A percentile compares a stretch with the other conserved stretches of the same genome.
Evolutionary conservation across 805 yeast species (phyloP).

Genomic region (Helenozyma baotianmanensis): DNA sequence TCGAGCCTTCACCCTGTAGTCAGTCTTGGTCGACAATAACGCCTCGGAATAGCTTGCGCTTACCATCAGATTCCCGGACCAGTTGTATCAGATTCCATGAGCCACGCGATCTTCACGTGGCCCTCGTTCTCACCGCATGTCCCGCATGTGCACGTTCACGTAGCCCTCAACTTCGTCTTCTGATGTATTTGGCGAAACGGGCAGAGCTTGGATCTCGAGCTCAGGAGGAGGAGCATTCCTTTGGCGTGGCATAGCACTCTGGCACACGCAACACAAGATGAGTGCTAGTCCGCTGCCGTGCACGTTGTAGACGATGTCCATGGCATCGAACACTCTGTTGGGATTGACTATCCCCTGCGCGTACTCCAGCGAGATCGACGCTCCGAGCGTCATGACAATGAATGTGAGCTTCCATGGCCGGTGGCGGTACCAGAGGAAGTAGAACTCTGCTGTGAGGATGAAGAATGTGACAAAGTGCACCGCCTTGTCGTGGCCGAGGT

Average conservation of each 20-base stretch:
- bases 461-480: conserved; percentile 47
- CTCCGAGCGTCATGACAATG: conserved; percentile 43
- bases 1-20: too few species aligned
- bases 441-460: conserved; percentile 45
- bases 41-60: too few species aligned
- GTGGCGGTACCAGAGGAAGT: conserved; percentile 37
- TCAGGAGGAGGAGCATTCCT: not conserved
- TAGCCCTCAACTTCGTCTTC: conserved; percentile 14
- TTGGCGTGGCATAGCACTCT: not conserved
- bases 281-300: conserved; percentile 29
- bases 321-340: conserved; percentile 42
- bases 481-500: conserved; percentile 46
- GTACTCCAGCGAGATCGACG: conserved; percentile 47
- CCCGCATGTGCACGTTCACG: conserved; percentile 19
- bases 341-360: conserved; percentile 45
- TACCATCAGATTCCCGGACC: too few species aligned
- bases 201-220: not conserved
- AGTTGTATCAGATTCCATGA: too few species aligned
- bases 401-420: conserved; percentile 24
- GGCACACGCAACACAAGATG: conserved; percentile 7
- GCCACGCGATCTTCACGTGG: too few species aligned
- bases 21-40: too few species aligned
- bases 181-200: not conserved
- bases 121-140: too few species aligned
- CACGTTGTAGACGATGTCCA: conserved; percentile 40